Base-by-base conservation (phyloP, 345 rosid genomes). In the Turnera subulata region DNA sequence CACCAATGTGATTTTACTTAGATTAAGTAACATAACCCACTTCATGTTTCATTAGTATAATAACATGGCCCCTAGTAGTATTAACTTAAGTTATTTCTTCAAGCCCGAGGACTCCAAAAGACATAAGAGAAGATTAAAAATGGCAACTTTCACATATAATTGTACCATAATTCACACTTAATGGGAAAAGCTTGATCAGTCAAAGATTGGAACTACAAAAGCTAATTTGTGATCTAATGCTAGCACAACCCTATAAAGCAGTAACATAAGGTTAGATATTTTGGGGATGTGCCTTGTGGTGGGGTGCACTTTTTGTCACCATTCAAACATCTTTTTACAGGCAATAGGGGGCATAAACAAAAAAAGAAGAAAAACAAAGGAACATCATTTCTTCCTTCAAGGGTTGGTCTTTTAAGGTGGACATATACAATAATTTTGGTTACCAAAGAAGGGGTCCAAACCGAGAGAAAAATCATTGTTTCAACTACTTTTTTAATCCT, bases 291-390 rank as follows among this genome's bases (percentile, higher is more conserved):
- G 32, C 50, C 60, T n/a, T 0, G 42, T 9, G 21, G 37, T 1
- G 43, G 0, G 45, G 53, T 38, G 46, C 59, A 22, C 38, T 37
- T 58, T 65, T 59, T 46, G 70, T 45, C 59, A 13, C 54, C 48
- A 58, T 66, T 46, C 59, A 45, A 15, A 35, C 58, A 58, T 55
- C 53, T 48, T 64, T 25, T 64, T 17, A 42, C 57, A 19, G 4
- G 33, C 50, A 5, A 23, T 21, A 48, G 56, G 62, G 44, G 19
- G 24, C 50, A n/a, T n/a, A n/a, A n/a, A n/a, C n/a, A n/a, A n/a
- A n/a, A 20, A 0, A 11, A 24, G 19, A 37, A 18, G 37, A 20
- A 11, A 46, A 11, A 39, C 6, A 2, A 21, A 15, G 17, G 4
- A 38, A 33, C 63, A 23, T 15, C 32, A 44, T 65, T 24, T 65